Percentiles rank a stretch among this genome's conserved stretches.
phyloP scores from a whole-genome alignment of 768 basidiomycete species.

The Suillus variegatus region DNA sequence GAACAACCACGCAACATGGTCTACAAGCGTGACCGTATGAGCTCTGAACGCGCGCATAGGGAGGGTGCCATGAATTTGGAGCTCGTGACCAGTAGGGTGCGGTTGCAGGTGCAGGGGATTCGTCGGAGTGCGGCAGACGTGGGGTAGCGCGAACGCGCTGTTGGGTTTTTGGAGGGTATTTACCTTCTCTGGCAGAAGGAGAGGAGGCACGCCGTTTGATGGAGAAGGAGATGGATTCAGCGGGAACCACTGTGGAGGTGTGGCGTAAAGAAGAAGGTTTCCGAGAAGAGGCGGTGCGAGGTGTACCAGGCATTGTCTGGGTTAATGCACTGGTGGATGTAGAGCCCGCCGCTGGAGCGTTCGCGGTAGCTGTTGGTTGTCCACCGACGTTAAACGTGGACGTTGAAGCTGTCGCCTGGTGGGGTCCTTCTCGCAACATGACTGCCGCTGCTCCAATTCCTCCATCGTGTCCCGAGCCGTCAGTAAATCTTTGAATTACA shows the following conservation, averaged over 20 bases:
- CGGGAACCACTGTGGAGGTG: slow-evolving; percentile 28
- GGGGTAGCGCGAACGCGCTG: slow-evolving; percentile 51
- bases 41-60: slow-evolving; percentile 75
- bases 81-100: slow-evolving; percentile 87
- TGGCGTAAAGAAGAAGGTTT: slow-evolving; percentile 34
- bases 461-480: background rate
- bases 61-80: slow-evolving; percentile 69
- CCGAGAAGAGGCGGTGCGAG: slow-evolving; percentile 26
- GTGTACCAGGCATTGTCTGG: slow-evolving; percentile 25
- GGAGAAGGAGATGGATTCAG: slow-evolving; percentile 25
- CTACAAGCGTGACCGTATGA: slow-evolving; percentile 83
- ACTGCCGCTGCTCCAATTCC: slow-evolving; percentile 2
- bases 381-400: slow-evolving; percentile 37
- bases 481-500: background rate
- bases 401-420: slow-evolving; percentile 35
- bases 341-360: background rate
- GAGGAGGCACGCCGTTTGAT: slow-evolving; percentile 28
- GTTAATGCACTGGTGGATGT: no score
- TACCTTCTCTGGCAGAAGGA: slow-evolving; percentile 28
- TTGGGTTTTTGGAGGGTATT: slow-evolving; percentile 12
- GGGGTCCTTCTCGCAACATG: slow-evolving; percentile 7
- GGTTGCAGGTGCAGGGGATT: slow-evolving; percentile 66
- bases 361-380: slow-evolving; percentile 14
- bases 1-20: slow-evolving; percentile 82
- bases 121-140: slow-evolving; percentile 60